Evolutionary conservation across 1,284 basidiomycete genomes (phyloP).

Genomic region (Irpex sp.): DNA sequence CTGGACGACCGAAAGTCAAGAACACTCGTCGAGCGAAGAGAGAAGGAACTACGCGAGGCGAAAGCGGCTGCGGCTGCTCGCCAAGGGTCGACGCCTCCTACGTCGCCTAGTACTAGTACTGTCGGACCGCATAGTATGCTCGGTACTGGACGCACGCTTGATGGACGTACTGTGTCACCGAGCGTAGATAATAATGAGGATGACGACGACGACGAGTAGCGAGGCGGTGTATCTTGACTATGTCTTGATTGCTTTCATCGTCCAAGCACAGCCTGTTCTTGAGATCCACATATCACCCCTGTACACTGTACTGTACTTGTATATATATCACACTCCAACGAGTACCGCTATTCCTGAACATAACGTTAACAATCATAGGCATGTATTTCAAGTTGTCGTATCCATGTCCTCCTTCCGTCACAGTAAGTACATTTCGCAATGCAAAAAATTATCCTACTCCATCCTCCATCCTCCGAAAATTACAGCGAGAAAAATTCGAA

Average conservation of each 20-base stretch:
- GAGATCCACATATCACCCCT: too few relatives aligned
- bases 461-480: not conserved
- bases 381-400: not conserved
- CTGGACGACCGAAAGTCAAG: constrained; percentile 67
- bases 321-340: too few relatives aligned
- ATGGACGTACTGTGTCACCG: not conserved
- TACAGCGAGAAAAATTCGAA: not conserved
- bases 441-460: not conserved
- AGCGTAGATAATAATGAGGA: constrained; percentile 10
- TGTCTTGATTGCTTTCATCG: too few relatives aligned
- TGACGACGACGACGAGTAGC: constrained; percentile 10
- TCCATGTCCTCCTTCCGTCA: not conserved
- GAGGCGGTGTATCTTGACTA: too few relatives aligned
- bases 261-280: too few relatives aligned
- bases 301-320: too few relatives aligned
- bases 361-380: not conserved
- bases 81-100: constrained; percentile 11
- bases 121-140: constrained; percentile 23
- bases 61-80: constrained; percentile 26
- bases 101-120: constrained; percentile 3
- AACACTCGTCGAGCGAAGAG: constrained; percentile 47
- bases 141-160: constrained; percentile 19
- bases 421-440: not conserved
- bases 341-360: not conserved
- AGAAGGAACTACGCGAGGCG: constrained; percentile 44